Evolutionary conservation across 148 eudicot genomes (phyloP).

Genomic region (Pouteria glomerata): DNA sequence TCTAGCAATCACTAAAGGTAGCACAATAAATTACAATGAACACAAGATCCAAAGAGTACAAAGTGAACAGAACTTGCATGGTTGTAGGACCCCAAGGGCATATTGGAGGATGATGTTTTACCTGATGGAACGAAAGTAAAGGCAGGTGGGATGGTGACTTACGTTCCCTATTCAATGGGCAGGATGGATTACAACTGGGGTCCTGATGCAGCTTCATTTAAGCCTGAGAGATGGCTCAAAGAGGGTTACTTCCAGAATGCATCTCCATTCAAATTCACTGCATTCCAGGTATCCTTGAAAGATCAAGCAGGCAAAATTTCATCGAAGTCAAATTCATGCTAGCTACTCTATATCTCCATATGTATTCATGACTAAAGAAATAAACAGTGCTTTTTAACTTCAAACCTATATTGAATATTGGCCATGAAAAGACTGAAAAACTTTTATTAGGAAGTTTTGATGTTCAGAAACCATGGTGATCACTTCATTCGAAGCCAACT

Average conservation of each 20-base stretch:
- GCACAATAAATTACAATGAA: background rate
- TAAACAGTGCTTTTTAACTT: background rate
- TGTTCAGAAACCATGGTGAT: no score
- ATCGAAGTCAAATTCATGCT: background rate
- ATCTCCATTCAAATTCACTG: slow-evolving; percentile 95
- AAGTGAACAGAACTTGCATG: background rate
- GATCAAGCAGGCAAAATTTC: background rate
- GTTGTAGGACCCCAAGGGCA: slow-evolving; percentile 84
- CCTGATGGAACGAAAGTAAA: slow-evolving; percentile 95
- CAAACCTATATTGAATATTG: background rate
- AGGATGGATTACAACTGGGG: slow-evolving; percentile 99
- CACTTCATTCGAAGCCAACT: slow-evolving; percentile 5
- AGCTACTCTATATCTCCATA: no score
- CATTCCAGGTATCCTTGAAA: slow-evolving; percentile 65
- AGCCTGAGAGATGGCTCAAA: slow-evolving; percentile 94
- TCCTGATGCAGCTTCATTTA: slow-evolving; percentile 68
- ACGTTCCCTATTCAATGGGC: slow-evolving; percentile 97
- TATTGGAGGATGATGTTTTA: slow-evolving; percentile 71
- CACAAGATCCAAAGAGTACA: background rate
- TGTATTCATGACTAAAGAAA: no score
- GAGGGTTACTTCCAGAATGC: slow-evolving; percentile 84
- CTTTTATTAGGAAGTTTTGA: no score
- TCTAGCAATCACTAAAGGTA: background rate
- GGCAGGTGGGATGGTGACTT: slow-evolving; percentile 98
- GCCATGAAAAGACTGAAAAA: background rate